Conservation (phyloP, 495 filamentous ascomycete genomes). For the Terfezia claveryi region DNA sequence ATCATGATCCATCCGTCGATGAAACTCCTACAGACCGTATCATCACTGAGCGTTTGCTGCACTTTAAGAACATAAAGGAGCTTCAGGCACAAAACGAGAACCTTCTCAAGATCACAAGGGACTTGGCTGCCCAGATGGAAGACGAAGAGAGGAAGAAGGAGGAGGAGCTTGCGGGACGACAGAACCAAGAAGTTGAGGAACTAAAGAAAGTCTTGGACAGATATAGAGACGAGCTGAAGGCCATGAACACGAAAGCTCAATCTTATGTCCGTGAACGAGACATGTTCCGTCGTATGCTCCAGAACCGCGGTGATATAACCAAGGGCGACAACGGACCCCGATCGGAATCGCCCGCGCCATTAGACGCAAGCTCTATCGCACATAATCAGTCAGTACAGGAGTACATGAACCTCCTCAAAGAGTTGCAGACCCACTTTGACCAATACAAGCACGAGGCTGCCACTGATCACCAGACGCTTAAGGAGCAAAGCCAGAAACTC, state of each 20-base stretch:
- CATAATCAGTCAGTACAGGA: slow-evolving; percentile 19
- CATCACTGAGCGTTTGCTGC: slow-evolving; percentile 61
- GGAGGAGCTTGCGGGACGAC: slow-evolving; percentile 30
- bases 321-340: slow-evolving; percentile 30
- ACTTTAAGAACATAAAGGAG: slow-evolving; percentile 63
- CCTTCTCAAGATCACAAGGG: slow-evolving; percentile 55
- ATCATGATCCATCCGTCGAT: slow-evolving; percentile 31
- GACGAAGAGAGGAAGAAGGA: slow-evolving; percentile 60
- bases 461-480: slow-evolving; percentile 54
- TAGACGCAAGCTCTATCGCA: slow-evolving; percentile 20
- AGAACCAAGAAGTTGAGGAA: slow-evolving; percentile 30
- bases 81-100: slow-evolving; percentile 77
- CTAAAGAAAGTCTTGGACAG: slow-evolving; percentile 16
- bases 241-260: slow-evolving; percentile 48
- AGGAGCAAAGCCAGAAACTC: slow-evolving; percentile 65
- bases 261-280: slow-evolving; percentile 89
- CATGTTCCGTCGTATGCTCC: slow-evolving; percentile 86
- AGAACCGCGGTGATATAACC: slow-evolving; percentile 44
- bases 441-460: slow-evolving; percentile 65
- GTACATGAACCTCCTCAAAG: slow-evolving; percentile 48
- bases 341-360: neutral
- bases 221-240: slow-evolving; percentile 48
- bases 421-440: slow-evolving; percentile 78
- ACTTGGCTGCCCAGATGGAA: slow-evolving; percentile 76
- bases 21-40: slow-evolving; percentile 60